A percentile compares a stretch with the other conserved stretches of the same genome.
These are phyloP conservation scores for Myxozyma kluyveri DNA, from an alignment of 805 yeast genomes.

Conservation along the genomic window DNA sequence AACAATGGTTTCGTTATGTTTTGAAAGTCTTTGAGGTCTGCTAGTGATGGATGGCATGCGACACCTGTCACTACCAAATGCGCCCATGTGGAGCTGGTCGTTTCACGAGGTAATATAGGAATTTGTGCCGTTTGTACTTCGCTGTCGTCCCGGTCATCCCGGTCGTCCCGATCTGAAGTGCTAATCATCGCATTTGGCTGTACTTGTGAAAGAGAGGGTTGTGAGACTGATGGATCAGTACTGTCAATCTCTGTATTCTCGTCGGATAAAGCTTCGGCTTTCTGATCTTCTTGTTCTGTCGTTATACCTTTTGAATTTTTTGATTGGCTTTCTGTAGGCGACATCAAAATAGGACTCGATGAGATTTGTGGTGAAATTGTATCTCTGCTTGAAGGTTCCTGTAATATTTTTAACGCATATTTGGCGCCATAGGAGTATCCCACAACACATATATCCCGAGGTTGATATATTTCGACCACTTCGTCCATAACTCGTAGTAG, in stretches of 20 bases:
- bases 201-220: too few species aligned
- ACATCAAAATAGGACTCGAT: not conserved
- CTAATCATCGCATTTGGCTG: too few species aligned
- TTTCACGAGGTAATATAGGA: too few species aligned
- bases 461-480: conserved; percentile 34
- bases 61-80: conserved; percentile 33
- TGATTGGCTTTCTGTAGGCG: not conserved
- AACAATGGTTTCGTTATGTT: conserved; percentile 34
- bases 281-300: too few species aligned
- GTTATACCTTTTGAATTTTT: too few species aligned
- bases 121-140: too few species aligned
- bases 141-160: too few species aligned
- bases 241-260: too few species aligned
- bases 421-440: conserved; percentile 40
- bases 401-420: conserved; percentile 36
- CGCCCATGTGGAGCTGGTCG: conserved; percentile 24
- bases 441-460: conserved; percentile 34
- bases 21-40: conserved; percentile 32
- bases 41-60: conserved; percentile 36
- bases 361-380: not conserved
- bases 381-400: conserved; percentile 23
- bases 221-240: too few species aligned
- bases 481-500: conserved; percentile 34
- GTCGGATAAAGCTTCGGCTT: too few species aligned
- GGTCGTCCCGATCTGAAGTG: too few species aligned